Conservation (phyloP, 345 rosid genomes). For the Citrus medica region DNA sequence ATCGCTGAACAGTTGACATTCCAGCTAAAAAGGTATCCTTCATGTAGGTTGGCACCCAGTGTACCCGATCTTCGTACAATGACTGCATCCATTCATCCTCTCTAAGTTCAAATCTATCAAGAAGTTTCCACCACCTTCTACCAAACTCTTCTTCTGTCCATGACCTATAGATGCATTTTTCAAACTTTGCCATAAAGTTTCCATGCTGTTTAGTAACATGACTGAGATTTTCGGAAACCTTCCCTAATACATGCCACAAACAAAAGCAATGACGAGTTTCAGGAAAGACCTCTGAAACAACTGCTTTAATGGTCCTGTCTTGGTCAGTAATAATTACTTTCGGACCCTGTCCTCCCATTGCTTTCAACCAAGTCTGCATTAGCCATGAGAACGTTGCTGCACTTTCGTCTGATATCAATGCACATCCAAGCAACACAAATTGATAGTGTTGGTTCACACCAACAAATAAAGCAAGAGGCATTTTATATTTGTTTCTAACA, state of each 20-base stretch:
- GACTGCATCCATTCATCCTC: slow-evolving; percentile 45
- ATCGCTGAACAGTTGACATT: slow-evolving; percentile 43
- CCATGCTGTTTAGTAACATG: slow-evolving; percentile 40
- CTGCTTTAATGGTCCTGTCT: slow-evolving; percentile 36
- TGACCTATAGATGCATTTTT: slow-evolving; percentile 54
- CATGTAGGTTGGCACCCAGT: slow-evolving; percentile 54
- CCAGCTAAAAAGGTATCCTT: slow-evolving; percentile 47
- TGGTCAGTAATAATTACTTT: slow-evolving; percentile 46
- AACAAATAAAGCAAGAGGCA: slow-evolving; percentile 53
- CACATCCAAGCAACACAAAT: slow-evolving; percentile 55
- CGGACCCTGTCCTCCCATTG: slow-evolving; percentile 56
- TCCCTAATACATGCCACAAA: slow-evolving; percentile 47
- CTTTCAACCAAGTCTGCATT: slow-evolving; percentile 53
- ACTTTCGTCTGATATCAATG: slow-evolving; percentile 49
- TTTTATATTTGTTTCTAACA: slow-evolving; percentile 43
- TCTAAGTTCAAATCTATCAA: slow-evolving; percentile 44
- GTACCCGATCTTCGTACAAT: slow-evolving; percentile 46
- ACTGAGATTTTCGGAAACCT: slow-evolving; percentile 42
- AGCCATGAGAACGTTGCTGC: slow-evolving; percentile 47
- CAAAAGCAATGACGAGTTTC: slow-evolving; percentile 40
- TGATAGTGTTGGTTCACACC: slow-evolving; percentile 66
- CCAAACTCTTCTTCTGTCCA: slow-evolving; percentile 52
- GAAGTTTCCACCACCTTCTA: slow-evolving; percentile 56
- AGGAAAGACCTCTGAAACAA: slow-evolving; percentile 44
- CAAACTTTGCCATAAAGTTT: slow-evolving; percentile 47